Evolutionary conservation across 129 eudicot genomes (phyloP), one percentile per base, ranked within the genome.

Genomic region (Chrysanthemum makinoi): DNA sequence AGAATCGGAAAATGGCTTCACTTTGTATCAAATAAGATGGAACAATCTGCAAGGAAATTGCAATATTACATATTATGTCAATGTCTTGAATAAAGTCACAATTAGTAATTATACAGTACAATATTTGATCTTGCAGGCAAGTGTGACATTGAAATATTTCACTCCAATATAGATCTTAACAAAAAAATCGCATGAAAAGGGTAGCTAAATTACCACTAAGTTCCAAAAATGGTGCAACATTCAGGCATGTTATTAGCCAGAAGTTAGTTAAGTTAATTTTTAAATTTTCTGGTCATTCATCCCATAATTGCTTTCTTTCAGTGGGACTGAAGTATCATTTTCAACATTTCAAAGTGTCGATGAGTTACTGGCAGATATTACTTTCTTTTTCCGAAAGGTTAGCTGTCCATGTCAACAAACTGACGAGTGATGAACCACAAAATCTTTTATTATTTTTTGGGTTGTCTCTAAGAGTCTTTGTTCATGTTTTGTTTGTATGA

Each of bases 311-410:
- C 35, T 76, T 78, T 68, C 58, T 67, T 68, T 17, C 87, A 94
- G 98, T 86, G 98, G 98, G 54, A 89, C 95, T 60, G 95, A 94
- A 84, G 92, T 86, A 81, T 87, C 95, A 51, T 65, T 89, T 30
- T 71, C 85, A 58, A 54, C 79, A 35, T 64, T 68, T 57, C 85
- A 69, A 70, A 77, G 79, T 52, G 55, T 84, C 46, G 82, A 83
- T 68, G 69, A 51, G 53, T 64, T 94, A 75, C 69, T 77, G 82
- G 72, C 76, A 47, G 80, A 78, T 52, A 68, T 94, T 19, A 68
- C 84, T 62, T 49, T 19, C 71, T 84, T 80, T 77, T 72, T 89
- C 48, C 80, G 33, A 58, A 87, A 89, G 97, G 98, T 87, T 59
- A 74, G 69, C 14, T 65, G 68, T 76, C 62, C 47, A 73, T 62